phyloP scores from a whole-genome alignment of 106 monocot species.

The Amphibolis antarctica region DNA sequence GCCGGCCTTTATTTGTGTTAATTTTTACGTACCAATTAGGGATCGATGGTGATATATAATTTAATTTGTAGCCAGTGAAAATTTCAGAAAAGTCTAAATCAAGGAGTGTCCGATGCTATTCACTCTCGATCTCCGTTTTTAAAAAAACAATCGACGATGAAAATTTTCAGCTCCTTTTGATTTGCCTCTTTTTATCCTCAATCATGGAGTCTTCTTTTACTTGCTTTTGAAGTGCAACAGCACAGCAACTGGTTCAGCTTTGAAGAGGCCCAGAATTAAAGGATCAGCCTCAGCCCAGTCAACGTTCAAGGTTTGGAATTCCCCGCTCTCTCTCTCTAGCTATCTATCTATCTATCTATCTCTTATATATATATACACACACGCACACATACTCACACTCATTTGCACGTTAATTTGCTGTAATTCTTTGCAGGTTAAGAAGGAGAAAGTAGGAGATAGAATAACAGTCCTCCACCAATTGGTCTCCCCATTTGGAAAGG shows the following conservation, averaged over 20 bases:
- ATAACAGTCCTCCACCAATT: conserved; percentile 85
- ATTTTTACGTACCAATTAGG: no score
- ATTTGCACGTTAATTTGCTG: background rate
- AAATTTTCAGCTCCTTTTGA: no score
- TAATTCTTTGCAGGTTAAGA: conserved; percentile 54
- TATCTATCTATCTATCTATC: background rate
- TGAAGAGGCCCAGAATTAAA: conserved; percentile 79
- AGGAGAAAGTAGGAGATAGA: conserved; percentile 89
- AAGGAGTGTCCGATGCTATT: no score
- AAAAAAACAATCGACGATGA: no score
- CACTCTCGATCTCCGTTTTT: no score
- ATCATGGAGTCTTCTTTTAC: background rate
- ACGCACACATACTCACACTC: no score
- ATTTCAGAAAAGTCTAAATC: no score
- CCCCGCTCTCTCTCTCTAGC: background rate
- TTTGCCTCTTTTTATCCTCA: no score
- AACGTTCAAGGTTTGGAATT: conserved; percentile 51
- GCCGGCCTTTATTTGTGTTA: no score
- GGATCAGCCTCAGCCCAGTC: conserved; percentile 50
- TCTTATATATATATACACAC: no score
- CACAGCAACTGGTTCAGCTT: conserved; percentile 41
- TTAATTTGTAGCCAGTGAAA: no score
- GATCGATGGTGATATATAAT: no score
- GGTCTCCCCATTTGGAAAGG: conserved; percentile 98
- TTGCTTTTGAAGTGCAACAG: conserved; percentile 64